These are phyloP conservation scores for Cucurbita argyrosperma DNA, from an alignment of 306 rosid species.

Conservation along the genomic window DNA sequence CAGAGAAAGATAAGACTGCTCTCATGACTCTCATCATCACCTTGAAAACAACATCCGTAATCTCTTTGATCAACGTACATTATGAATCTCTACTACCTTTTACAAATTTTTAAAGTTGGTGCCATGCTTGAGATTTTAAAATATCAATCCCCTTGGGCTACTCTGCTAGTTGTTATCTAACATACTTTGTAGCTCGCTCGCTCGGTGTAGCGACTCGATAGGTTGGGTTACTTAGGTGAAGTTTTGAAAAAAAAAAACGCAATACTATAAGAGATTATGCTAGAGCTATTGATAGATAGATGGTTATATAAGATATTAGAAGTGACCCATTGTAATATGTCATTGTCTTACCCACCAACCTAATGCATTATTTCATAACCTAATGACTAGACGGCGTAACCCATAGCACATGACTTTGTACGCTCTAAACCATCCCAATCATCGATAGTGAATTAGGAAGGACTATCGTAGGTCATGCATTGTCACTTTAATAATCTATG, in stretches of 20 bases:
- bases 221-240: too few species aligned
- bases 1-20: neutral
- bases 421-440: too few species aligned
- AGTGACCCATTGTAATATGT: neutral
- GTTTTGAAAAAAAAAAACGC: neutral
- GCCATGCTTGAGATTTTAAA: neutral
- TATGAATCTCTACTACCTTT: neutral
- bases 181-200: neutral
- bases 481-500: neutral
- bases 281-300: neutral
- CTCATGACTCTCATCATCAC: neutral
- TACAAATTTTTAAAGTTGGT: neutral
- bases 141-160: neutral
- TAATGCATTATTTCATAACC: neutral
- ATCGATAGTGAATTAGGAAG: neutral
- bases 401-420: too few species aligned
- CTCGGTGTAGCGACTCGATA: too few species aligned
- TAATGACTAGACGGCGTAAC: neutral
- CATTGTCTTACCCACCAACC: neutral
- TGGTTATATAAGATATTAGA: neutral
- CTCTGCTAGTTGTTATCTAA: neutral
- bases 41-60: neutral
- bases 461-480: neutral
- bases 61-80: neutral
- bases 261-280: too few species aligned